Conservation (phyloP, 306 rosid species). For the Phaseolus lunatus region DNA sequence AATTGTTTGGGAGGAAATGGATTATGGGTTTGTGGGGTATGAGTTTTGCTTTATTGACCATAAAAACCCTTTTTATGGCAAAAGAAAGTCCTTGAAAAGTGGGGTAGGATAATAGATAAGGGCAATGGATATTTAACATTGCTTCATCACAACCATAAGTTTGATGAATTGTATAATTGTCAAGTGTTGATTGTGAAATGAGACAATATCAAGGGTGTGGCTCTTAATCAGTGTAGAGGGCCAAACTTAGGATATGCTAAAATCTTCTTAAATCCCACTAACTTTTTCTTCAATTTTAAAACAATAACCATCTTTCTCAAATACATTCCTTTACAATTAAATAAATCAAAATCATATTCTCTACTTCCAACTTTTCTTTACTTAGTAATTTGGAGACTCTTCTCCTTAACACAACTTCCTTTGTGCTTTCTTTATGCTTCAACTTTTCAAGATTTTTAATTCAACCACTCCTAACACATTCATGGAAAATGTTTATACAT, state of each 20-base stretch:
- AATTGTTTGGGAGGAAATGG: neutral
- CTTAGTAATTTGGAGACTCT: neutral
- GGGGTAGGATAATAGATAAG: neutral
- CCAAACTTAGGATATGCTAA: neutral
- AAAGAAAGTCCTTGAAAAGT: neutral
- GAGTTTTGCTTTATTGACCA: neutral
- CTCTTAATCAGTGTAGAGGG: neutral
- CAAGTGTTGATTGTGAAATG: neutral
- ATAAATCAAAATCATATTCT: neutral
- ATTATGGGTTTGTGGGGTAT: neutral
- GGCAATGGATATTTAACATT: neutral
- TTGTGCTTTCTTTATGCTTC: too few relatives aligned
- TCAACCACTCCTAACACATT: too few relatives aligned
- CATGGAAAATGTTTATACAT: too few relatives aligned
- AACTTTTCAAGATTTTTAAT: too few relatives aligned
- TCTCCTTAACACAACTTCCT: neutral
- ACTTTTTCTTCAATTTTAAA: neutral
- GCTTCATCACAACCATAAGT: neutral
- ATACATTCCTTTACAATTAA: neutral
- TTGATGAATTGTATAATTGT: neutral
- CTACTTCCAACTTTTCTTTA: neutral
- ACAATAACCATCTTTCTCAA: neutral
- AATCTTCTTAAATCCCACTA: conserved; percentile 1
- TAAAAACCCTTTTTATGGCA: neutral
- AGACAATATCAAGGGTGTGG: neutral